phyloP scores from a whole-genome alignment of 257 asterid genomes.

The Nicotiana knightiana region DNA sequence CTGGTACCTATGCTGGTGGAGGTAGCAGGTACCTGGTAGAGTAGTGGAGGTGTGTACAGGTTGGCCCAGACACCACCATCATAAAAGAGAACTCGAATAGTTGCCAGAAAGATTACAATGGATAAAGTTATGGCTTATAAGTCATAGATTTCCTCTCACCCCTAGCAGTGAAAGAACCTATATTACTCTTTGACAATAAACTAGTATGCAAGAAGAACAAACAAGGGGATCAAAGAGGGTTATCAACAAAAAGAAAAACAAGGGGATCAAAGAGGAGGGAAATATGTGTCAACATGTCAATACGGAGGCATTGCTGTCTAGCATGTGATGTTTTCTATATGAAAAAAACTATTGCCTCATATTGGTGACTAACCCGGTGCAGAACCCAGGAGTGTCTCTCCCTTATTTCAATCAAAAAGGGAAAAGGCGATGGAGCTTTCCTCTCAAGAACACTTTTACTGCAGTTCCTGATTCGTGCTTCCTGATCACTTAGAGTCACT shows the following conservation, averaged over 20 bases:
- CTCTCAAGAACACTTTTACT: conserved; percentile 63
- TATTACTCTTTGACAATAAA: conserved; percentile 5
- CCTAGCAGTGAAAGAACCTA: not conserved
- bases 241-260: not conserved
- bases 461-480: conserved; percentile 50
- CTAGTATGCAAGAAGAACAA: not conserved
- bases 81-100: not conserved
- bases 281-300: not conserved
- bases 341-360: not conserved
- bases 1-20: no score
- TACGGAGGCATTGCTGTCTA: not conserved
- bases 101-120: not conserved
- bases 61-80: no score
- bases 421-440: conserved; percentile 59
- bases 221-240: not conserved
- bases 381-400: conserved; percentile 62
- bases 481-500: conserved; percentile 49
- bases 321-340: not conserved
- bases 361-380: conserved; percentile 57
- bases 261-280: not conserved
- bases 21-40: no score
- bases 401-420: conserved; percentile 69
- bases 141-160: not conserved
- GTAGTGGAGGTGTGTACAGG: no score
- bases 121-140: not conserved